Conservation (phyloP, 1,284 basidiomycete species). For the Ganoderma meredithae region DNA sequence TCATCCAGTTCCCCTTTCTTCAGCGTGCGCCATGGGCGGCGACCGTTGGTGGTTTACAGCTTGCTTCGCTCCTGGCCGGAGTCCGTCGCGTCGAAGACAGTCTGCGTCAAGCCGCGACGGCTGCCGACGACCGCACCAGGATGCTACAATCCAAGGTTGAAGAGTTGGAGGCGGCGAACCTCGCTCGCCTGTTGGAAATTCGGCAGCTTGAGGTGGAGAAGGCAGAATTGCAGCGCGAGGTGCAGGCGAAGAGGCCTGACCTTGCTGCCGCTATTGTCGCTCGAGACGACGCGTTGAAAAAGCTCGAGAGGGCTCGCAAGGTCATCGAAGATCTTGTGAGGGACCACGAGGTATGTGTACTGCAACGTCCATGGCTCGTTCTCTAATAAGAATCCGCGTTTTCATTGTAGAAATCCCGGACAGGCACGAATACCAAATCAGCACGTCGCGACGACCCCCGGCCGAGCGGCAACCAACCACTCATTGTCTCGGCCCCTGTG, state of each 20-base stretch:
- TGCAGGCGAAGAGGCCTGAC: conserved; percentile 27
- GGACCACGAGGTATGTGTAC: conserved; percentile 24
- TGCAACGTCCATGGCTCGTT: neutral
- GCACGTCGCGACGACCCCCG: neutral
- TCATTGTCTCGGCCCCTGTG: conserved; percentile 1
- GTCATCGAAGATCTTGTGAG: conserved; percentile 29
- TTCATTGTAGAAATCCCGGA: neutral
- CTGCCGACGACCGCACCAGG: conserved; percentile 15
- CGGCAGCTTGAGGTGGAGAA: conserved; percentile 33
- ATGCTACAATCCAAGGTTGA: conserved; percentile 25
- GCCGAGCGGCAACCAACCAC: neutral
- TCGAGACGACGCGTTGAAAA: conserved; percentile 32
- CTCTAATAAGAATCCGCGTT: neutral
- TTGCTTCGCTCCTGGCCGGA: conserved; percentile 24
- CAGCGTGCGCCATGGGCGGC: neutral
- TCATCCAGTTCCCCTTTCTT: neutral
- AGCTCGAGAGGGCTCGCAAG: conserved; percentile 31
- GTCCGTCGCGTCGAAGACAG: conserved; percentile 31
- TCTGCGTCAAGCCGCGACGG: conserved; percentile 12
- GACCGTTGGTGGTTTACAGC: conserved; percentile 25
- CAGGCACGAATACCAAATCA: neutral
- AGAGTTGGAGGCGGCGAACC: conserved; percentile 33
- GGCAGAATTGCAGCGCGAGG: conserved; percentile 23
- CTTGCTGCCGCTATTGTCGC: conserved; percentile 24
- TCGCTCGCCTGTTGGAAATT: conserved; percentile 20